Evolutionary conservation across 1,284 basidiomycete species (phyloP).

Genomic region (Sanguinoderma infundibulare): DNA sequence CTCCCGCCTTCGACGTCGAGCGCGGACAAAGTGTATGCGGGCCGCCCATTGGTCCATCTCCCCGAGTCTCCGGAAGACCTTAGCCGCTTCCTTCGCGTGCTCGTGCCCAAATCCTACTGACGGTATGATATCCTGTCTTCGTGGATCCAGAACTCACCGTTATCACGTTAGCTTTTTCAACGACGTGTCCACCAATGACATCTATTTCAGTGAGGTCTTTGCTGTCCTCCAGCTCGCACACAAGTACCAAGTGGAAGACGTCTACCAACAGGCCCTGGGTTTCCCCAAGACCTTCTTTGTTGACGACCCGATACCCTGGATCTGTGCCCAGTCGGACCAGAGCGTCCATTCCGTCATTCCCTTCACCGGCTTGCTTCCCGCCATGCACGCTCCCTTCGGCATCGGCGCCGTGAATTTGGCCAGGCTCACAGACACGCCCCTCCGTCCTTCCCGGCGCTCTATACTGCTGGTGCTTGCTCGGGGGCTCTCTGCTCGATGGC

Average conservation of each 20-base stretch:
- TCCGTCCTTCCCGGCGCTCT: background rate
- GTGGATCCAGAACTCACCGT: background rate
- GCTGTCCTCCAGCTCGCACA: constrained; percentile 2
- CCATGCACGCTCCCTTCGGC: no score
- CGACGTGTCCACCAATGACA: background rate
- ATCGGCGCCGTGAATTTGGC: background rate
- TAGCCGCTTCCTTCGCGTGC: constrained; percentile 3
- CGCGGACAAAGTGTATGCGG: constrained; percentile 10
- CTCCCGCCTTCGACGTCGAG: constrained; percentile 20
- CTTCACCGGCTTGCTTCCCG: no score
- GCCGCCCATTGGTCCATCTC: constrained; percentile 16
- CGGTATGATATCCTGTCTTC: background rate
- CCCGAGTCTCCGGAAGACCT: constrained; percentile 8
- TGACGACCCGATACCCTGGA: no score
- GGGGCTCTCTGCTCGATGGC: background rate
- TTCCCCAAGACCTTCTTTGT: background rate
- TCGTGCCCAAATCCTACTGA: background rate
- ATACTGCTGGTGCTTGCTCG: background rate
- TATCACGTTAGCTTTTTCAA: background rate
- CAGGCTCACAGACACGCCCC: background rate
- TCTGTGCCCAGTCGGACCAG: no score
- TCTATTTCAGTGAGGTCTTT: background rate
- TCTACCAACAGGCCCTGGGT: background rate
- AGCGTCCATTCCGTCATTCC: no score
- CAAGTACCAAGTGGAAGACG: constrained; percentile 9